Base-by-base conservation (phyloP, 306 rosid genomes). In the Prunus armeniaca region DNA sequence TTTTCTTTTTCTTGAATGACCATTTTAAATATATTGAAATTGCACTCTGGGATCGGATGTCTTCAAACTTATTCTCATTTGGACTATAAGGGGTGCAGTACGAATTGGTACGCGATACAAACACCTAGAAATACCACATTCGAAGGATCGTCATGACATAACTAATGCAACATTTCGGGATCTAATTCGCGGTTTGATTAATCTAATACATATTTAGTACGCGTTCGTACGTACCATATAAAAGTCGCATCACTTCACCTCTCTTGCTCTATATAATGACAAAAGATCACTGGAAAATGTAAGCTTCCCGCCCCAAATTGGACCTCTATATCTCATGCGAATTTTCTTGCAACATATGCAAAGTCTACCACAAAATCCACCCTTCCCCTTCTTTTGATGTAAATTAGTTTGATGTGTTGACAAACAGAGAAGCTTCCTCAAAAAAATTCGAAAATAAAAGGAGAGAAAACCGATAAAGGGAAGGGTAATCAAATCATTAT, bases 351-450 rank as follows among this genome's bases (percentile, higher is more conserved):
- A 49, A 72, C 30, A 65, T 54, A 47, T 24, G 66, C 72, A 30
- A 55, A 38, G 52, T 76, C 64, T 73, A 15, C 80, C 62, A 20
- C 62, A 68, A 76, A 86, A 75, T 82, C 86, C 83, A 85, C 72
- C 49, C 47, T 54, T 82, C 38, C 74, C 28, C 76, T 57, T 72
- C 82, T 85, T 91, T 81, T 67, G 76, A 81, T 84, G 82, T 64
- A 73, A 47, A 41, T 32, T 32, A 34, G 75, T 69, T 80, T 57
- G 77, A 49, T 51, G 60, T 72, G 73, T 81, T 75, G 86, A 87
- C 86, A 80, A 82, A 83, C 73, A 43, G 77, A 74, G 82, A 87
- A 88, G 81, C 76, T 86, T 87, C 83, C 72, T 75, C 24, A 22
- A 56, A 64, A 50, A 51, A 71, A 22, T 19, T 19, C 11, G 5